A percentile compares a stretch with the other conserved stretches of the same genome.
These are phyloP conservation scores for Physcia stellaris DNA, from an alignment of 495 filamentous ascomycete genomes.

Conservation along the genomic window DNA sequence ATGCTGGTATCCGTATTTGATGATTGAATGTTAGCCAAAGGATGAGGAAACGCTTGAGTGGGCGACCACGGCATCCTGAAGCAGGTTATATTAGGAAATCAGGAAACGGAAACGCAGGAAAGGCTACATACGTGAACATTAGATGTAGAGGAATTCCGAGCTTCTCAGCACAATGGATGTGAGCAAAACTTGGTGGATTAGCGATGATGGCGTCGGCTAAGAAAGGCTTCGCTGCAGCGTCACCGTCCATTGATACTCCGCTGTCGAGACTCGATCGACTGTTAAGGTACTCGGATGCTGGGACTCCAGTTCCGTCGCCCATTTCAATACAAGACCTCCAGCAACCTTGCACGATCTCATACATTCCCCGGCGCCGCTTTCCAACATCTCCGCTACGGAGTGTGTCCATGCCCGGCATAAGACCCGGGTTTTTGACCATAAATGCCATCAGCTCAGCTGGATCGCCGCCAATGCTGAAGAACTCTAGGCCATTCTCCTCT, in stretches of 20 bases:
- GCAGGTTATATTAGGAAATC: too few relatives aligned
- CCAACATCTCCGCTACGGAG: constrained; percentile 55
- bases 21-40: constrained; percentile 39
- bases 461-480: constrained; percentile 69
- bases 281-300: constrained; percentile 23
- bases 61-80: constrained; percentile 47
- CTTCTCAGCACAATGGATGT: constrained; percentile 70
- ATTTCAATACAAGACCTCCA: constrained; percentile 63
- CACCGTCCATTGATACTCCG: constrained; percentile 19
- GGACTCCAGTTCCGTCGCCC: constrained; percentile 42
- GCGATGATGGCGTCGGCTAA: constrained; percentile 74
- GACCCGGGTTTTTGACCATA: constrained; percentile 74
- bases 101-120: not conserved
- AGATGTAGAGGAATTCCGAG: constrained; percentile 65
- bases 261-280: constrained; percentile 21
- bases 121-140: constrained; percentile 58
- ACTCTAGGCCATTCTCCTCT: constrained; percentile 57
- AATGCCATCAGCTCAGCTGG: constrained; percentile 72
- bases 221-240: constrained; percentile 40
- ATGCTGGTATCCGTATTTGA: constrained; percentile 37
- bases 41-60: constrained; percentile 39
- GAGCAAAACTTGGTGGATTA: constrained; percentile 71
- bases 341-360: constrained; percentile 59
- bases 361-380: constrained; percentile 51
- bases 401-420: constrained; percentile 57